Percentiles rank a stretch among this genome's conserved stretches.
Evolutionary conservation across 768 basidiomycete species (phyloP).

Genomic region (Auriscalpium microsporum): DNA sequence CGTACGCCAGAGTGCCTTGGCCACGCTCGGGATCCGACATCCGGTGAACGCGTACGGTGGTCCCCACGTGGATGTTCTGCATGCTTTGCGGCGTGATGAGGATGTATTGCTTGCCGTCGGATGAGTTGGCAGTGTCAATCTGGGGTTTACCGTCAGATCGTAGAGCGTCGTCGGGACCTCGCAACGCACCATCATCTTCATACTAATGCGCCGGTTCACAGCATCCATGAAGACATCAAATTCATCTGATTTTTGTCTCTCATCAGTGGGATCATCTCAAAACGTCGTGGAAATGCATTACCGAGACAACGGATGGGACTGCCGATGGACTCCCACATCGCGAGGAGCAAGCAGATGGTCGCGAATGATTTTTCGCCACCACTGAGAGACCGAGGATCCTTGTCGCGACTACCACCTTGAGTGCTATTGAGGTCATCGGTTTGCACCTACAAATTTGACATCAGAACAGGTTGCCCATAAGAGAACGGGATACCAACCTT

Average conservation of each 20-base stretch:
- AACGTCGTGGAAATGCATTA: slow-evolving; percentile 23
- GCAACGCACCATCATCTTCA: slow-evolving; percentile 82
- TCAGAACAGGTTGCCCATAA: not conserved
- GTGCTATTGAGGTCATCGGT: slow-evolving; percentile 71
- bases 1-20: slow-evolving; percentile 37
- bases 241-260: slow-evolving; percentile 51
- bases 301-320: slow-evolving; percentile 91
- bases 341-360: slow-evolving; percentile 87
- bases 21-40: slow-evolving; percentile 78
- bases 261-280: not conserved
- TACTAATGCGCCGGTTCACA: slow-evolving; percentile 83
- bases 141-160: slow-evolving; percentile 21
- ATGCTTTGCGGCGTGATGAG: slow-evolving; percentile 95
- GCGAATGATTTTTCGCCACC: slow-evolving; percentile 98
- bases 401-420: slow-evolving; percentile 51
- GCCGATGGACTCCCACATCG: slow-evolving; percentile 92
- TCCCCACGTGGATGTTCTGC: slow-evolving; percentile 61
- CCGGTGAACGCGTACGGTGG: slow-evolving; percentile 62
- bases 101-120: slow-evolving; percentile 86
- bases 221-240: slow-evolving; percentile 99
- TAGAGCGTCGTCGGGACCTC: not conserved
- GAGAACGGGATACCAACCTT: slow-evolving; percentile 32
- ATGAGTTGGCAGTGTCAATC: slow-evolving; percentile 85
- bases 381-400: slow-evolving; percentile 79
- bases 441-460: slow-evolving; percentile 44